These are phyloP conservation scores for Grifola frondosa DNA, from an alignment of 1,284 basidiomycete genomes.

Conservation along the genomic window DNA sequence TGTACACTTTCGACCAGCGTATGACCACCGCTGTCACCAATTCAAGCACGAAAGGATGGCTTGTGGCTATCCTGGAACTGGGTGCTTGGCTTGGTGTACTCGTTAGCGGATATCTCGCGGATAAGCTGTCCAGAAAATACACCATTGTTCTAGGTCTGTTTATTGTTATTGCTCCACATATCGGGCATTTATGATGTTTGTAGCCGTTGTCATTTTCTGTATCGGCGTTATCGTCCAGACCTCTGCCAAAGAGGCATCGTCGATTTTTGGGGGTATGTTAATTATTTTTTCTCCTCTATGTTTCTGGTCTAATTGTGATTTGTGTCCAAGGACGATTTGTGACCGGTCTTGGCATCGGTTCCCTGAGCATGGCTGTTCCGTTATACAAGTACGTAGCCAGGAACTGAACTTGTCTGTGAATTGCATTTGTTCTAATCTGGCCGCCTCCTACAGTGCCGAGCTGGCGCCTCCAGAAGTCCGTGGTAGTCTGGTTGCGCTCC, in stretches of 20 bases:
- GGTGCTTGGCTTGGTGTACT: slow-evolving; percentile 77
- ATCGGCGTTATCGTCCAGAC: slow-evolving; percentile 71
- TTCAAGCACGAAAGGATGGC: slow-evolving; percentile 60
- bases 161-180: neutral
- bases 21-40: slow-evolving; percentile 56
- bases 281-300: too few relatives aligned
- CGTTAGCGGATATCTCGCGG: slow-evolving; percentile 66
- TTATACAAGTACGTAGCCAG: slow-evolving; percentile 61
- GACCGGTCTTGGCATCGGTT: slow-evolving; percentile 76
- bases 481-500: slow-evolving; percentile 78
- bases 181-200: slow-evolving; percentile 1
- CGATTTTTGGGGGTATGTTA: slow-evolving; percentile 63
- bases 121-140: slow-evolving; percentile 69
- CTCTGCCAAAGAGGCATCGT: slow-evolving; percentile 49
- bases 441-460: too few relatives aligned
- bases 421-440: too few relatives aligned
- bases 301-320: too few relatives aligned
- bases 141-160: slow-evolving; percentile 62
- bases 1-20: slow-evolving; percentile 52
- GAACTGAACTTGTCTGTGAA: too few relatives aligned
- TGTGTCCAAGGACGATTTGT: slow-evolving; percentile 59
- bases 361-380: slow-evolving; percentile 73
- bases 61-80: slow-evolving; percentile 67
- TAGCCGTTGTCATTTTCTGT: slow-evolving; percentile 66
- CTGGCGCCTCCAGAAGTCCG: slow-evolving; percentile 82